phyloP scores from a whole-genome alignment of 495 filamentous ascomycete genomes.

The Rusavskia elegans region DNA sequence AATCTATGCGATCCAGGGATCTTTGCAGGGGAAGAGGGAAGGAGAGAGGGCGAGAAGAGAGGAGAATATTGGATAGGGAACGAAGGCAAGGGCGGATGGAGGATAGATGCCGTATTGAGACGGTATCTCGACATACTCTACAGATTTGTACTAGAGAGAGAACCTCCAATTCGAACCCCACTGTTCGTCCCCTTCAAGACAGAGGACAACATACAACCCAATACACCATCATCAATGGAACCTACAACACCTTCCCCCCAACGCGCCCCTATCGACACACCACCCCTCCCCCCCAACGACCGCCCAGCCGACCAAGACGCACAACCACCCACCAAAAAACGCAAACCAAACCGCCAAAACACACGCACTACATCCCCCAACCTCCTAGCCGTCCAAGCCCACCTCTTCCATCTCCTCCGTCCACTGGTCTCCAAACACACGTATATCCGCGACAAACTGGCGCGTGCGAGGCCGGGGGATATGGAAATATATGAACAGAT shows the following conservation, averaged over 20 bases:
- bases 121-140: conserved; percentile 85
- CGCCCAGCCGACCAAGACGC: conserved; percentile 16
- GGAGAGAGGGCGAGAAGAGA: conserved; percentile 8
- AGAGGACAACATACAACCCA: conserved; percentile 22
- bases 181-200: conserved; percentile 50
- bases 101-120: conserved; percentile 74
- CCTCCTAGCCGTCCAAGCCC: conserved; percentile 69
- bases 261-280: background rate
- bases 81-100: conserved; percentile 70
- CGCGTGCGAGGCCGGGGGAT: conserved; percentile 45
- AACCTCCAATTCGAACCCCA: conserved; percentile 45
- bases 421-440: conserved; percentile 62
- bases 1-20: conserved; percentile 83
- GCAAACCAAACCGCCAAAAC: conserved; percentile 30
- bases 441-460: conserved; percentile 69
- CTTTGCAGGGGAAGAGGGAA: conserved; percentile 56
- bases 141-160: conserved; percentile 46
- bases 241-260: background rate
- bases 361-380: conserved; percentile 47
- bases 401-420: conserved; percentile 84
- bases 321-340: conserved; percentile 44
- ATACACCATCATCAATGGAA: background rate
- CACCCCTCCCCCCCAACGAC: background rate
- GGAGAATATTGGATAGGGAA: conserved; percentile 68
- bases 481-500: conserved; percentile 58